Base-by-base conservation (phyloP, 129 eudicot genomes). In the Gnaphalium uliginosum region DNA sequence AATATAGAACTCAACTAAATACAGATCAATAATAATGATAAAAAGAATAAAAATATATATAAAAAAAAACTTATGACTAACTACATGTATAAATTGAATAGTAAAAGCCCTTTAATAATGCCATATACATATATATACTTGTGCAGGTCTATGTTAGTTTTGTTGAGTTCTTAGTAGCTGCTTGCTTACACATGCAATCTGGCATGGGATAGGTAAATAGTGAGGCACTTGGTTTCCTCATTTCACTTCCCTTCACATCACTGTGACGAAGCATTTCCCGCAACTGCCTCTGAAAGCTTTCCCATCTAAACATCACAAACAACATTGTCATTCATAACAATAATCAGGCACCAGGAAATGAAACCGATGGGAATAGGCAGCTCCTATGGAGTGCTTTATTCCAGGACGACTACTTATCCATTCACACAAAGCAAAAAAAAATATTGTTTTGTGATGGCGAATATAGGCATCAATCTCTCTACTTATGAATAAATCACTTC, bases 261-360 rank as follows among this genome's bases (percentile, higher is more conserved):
- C 92, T 95, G 75, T 90, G 99, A 75, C 33, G 96, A 80, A 95
- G 99, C 99, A 95, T 95, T 25, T 95, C 99, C 58, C 87, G 86
- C 84, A 95, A 63, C 60, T 89, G 94, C 37, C 83, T 85, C 57
- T 89, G 88, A 37, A 95, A 95, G 68, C 85, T 86, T 67, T 91
- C 89, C 99, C 99, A 95, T 85, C 98, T 94, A 81, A 59, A 80
- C 35, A 59, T 37, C 72, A 76, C 19, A 68, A 53, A 35, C 37
- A 48, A 19, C 56, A 39, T 23, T n/a, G 68, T 22, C 68, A 35
- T 3, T 66, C 11, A 27, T 21, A 76, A 33, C 48, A 2, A 14
- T 46, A 1, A 4, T 13, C 14, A 46, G n/a, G 53, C 5, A 13
- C 18, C 51, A 43, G 18, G 4, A 13, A 43, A 0, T 43, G 51